Base-by-base conservation (phyloP, 2,329 filamentous ascomycete species). In the Penicillium janthinellum region DNA sequence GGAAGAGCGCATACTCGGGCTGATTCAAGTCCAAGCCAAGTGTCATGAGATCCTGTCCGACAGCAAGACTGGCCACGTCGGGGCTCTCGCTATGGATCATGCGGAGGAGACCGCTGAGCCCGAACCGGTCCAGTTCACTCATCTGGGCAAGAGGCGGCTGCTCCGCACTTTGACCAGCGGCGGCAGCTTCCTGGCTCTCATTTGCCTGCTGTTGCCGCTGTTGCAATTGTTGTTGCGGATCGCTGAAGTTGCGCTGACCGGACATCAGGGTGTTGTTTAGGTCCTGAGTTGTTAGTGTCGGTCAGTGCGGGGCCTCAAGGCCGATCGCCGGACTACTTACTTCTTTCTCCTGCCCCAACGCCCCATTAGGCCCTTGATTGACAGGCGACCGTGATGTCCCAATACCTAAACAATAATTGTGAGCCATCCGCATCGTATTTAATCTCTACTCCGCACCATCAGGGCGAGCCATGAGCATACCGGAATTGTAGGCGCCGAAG, bases 11-110 rank as follows among this genome's bases (percentile, higher is more conserved):
- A 74, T 79, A 86, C 84, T 86, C 84, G 60, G 83, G 81, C 61
- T 84, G 82, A 65, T 87, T 87, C 58, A 89, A 76, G 70, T 89
- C 86, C 64, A 90, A 77, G 28, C 86, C 87, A 22, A 90, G 75
- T 7, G 83, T 83, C 70, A 84, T 87, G 61, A 89, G 73, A 71
- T 89, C 86, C 71, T 88, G 85, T 14, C 87, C 87, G 63, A 87
- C 79, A 31, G 86, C 83, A 56, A 88, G 77, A 60, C 75, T 77
- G n/a, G 77, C 77, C 48, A 81, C 73, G 72, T 81, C 85, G 14
- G 79, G 78, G 67, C 78, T 84, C 61, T 83, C 83, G 62, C 79
- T 77, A 56, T 80, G 82, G 63, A 85, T 84, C 80, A 82, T 85
- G 39, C 80, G 81, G 44, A 86, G 72, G n/a, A 88, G 74, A 2